Evolutionary conservation across 2,329 filamentous ascomycete species (phyloP).

Genomic region (Hypoxylon sp.): DNA sequence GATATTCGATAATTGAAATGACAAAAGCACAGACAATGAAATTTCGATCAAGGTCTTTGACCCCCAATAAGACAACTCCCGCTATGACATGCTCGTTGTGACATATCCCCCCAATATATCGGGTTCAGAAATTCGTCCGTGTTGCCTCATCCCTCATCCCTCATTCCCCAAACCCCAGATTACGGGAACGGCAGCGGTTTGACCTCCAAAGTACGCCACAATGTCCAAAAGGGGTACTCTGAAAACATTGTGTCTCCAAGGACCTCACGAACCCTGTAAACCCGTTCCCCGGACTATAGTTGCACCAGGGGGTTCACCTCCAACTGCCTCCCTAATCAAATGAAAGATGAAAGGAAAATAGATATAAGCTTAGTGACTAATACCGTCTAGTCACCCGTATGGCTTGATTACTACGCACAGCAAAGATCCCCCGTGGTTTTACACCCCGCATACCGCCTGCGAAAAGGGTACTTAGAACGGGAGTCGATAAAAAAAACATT

Average conservation of each 20-base stretch:
- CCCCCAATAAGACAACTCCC: constrained; percentile 19
- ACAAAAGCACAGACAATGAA: constrained; percentile 38
- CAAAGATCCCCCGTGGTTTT: constrained; percentile 21
- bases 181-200: constrained; percentile 8
- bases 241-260: constrained; percentile 7
- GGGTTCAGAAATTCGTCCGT: constrained; percentile 36
- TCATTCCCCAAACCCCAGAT: constrained; percentile 28
- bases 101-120: constrained; percentile 27
- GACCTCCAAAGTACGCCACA: constrained; percentile 19
- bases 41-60: constrained; percentile 28
- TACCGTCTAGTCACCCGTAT: constrained; percentile 33
- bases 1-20: constrained; percentile 40
- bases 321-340: constrained; percentile 5
- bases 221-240: constrained; percentile 12
- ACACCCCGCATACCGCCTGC: constrained; percentile 37
- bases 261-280: constrained; percentile 12
- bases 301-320: constrained; percentile 23
- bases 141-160: constrained; percentile 28
- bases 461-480: constrained; percentile 26
- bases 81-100: constrained; percentile 26
- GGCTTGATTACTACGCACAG: constrained; percentile 39
- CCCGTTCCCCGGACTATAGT: constrained; percentile 12
- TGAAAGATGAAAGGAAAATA: neutral
- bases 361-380: constrained; percentile 31
- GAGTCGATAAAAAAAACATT: constrained; percentile 15